Evolutionary conservation across 768 basidiomycete genomes (phyloP).

Genomic region (Mycena galericulata): DNA sequence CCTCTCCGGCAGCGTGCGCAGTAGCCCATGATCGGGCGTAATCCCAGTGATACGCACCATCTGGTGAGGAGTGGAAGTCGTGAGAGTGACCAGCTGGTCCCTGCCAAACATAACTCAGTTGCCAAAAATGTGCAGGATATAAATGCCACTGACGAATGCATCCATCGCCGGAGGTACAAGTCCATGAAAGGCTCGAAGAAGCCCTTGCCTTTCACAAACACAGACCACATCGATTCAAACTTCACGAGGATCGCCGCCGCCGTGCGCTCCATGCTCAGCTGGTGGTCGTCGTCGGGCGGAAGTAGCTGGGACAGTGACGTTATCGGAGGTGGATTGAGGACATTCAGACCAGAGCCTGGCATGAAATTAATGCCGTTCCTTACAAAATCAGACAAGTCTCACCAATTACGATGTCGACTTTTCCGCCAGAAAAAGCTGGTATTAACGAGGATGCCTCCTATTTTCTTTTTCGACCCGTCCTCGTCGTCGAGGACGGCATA

Average conservation of each 20-base stretch:
- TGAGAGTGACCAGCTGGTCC: slow-evolving; percentile 85
- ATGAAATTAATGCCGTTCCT: slow-evolving; percentile 11
- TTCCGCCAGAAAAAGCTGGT: slow-evolving; percentile 81
- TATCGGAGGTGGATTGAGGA: slow-evolving; percentile 85
- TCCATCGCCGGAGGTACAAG: slow-evolving; percentile 84
- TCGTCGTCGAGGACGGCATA: slow-evolving; percentile 73
- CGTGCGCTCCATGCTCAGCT: slow-evolving; percentile 77
- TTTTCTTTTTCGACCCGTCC: slow-evolving; percentile 71
- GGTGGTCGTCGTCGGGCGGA: slow-evolving; percentile 43
- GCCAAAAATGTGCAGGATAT: background rate
- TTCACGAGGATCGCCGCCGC: slow-evolving; percentile 79
- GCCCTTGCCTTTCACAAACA: slow-evolving; percentile 73
- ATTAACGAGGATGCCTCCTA: slow-evolving; percentile 94
- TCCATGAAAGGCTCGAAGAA: slow-evolving; percentile 87
- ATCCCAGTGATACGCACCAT: slow-evolving; percentile 86
- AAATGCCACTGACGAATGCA: slow-evolving; percentile 82
- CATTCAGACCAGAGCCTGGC: slow-evolving; percentile 90
- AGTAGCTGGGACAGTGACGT: slow-evolving; percentile 83
- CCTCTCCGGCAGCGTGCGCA: slow-evolving; percentile 81
- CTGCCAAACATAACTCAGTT: slow-evolving; percentile 53
- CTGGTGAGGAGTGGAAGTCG: slow-evolving; percentile 77
- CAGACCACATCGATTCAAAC: slow-evolving; percentile 85
- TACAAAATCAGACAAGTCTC: slow-evolving; percentile 35
- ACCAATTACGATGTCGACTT: slow-evolving; percentile 88
- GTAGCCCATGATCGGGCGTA: slow-evolving; percentile 87